These are phyloP conservation scores for Glycine tomentella DNA, from an alignment of 306 rosid species.

Conservation along the genomic window DNA sequence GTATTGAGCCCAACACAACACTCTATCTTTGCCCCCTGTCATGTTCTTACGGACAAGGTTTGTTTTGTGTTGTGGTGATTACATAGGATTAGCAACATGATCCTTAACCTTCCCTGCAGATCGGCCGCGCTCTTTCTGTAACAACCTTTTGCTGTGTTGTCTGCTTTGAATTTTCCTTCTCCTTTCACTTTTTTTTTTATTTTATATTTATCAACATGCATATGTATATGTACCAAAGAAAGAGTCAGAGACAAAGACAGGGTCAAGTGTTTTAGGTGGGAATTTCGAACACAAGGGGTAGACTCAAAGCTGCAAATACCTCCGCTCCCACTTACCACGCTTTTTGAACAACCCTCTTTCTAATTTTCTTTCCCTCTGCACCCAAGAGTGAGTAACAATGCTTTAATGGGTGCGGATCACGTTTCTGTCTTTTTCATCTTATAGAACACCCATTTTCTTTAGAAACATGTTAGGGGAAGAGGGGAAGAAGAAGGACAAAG, in stretches of 20 bases:
- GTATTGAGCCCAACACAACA: neutral
- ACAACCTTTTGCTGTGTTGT: constrained; percentile 40
- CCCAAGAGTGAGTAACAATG: constrained; percentile 8
- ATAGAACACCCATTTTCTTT: constrained; percentile 23
- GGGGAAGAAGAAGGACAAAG: constrained; percentile 50
- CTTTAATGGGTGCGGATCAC: constrained; percentile 56
- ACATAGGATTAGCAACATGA: neutral
- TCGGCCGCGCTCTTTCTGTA: constrained; percentile 33
- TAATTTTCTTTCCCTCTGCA: neutral
- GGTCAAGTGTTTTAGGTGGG: constrained; percentile 89
- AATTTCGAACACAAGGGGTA: constrained; percentile 44
- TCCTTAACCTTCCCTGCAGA: neutral
- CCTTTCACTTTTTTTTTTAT: constrained; percentile 23
- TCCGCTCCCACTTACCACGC: constrained; percentile 39
- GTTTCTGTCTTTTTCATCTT: constrained; percentile 30
- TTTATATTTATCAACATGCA: constrained; percentile 8
- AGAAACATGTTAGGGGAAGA: constrained; percentile 63
- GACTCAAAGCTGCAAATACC: constrained; percentile 55
- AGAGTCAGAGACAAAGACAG: constrained; percentile 46
- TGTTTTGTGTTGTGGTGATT: neutral
- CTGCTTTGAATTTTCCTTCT: constrained; percentile 57
- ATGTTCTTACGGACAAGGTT: neutral
- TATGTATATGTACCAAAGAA: constrained; percentile 34
- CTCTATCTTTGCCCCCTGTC: neutral
- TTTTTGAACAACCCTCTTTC: neutral